Conservation (phyloP, 169 alveolate genomes). For the Sarcocystis neurona region DNA sequence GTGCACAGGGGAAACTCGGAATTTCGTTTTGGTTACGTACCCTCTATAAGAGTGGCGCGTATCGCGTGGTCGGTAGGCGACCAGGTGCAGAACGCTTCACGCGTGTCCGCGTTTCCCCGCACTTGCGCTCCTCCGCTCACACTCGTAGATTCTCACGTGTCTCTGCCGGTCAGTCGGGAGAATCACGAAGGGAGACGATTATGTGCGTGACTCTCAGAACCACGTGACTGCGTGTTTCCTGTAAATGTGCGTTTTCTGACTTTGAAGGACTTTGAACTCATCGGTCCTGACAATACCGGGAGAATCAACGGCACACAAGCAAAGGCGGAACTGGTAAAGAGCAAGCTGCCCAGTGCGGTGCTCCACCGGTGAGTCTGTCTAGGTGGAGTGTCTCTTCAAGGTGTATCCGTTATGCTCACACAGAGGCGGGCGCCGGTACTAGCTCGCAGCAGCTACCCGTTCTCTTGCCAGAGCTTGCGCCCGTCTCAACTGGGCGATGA, state of each 20-base stretch:
- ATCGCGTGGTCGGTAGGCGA: too few relatives aligned
- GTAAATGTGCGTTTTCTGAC: background rate
- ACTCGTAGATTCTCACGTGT: background rate
- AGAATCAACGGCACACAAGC: conserved; percentile 71
- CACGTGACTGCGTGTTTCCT: background rate
- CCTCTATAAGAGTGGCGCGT: too few relatives aligned
- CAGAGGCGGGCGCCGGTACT: too few relatives aligned
- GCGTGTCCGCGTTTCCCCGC: too few relatives aligned
- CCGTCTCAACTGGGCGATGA: too few relatives aligned
- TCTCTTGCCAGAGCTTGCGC: too few relatives aligned
- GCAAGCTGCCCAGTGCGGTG: conserved; percentile 71
- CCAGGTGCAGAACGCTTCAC: too few relatives aligned
- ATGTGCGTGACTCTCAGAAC: background rate
- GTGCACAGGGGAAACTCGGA: too few relatives aligned
- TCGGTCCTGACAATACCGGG: conserved; percentile 62
- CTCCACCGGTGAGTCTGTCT: conserved; percentile 61
- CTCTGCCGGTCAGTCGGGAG: background rate
- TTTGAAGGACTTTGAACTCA: conserved; percentile 62
- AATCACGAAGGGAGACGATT: background rate
- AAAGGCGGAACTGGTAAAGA: conserved; percentile 69
- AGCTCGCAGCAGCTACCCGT: too few relatives aligned
- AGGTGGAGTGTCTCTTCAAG: too few relatives aligned
- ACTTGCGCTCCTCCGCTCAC: background rate
- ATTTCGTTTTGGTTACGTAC: too few relatives aligned
- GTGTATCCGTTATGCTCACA: too few relatives aligned